A percentile compares a stretch with the other conserved stretches of the same genome.
These are phyloP conservation scores for Psilocybe azurescens DNA, from an alignment of 768 basidiomycete species.

Conservation along the genomic window DNA sequence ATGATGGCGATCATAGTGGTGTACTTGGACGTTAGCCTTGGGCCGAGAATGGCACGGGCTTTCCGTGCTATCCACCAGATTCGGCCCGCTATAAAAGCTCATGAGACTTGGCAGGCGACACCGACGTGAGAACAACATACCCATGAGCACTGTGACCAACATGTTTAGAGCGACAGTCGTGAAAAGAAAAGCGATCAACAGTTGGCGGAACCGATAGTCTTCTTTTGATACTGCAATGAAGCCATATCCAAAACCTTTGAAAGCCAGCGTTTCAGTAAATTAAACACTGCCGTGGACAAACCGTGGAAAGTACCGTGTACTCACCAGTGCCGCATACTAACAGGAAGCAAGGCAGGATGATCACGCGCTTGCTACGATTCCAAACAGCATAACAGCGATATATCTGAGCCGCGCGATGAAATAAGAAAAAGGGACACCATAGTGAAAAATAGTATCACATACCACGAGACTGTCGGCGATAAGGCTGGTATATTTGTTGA, in stretches of 20 bases:
- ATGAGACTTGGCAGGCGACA: slow-evolving; percentile 9
- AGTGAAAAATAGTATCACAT: slow-evolving; percentile 10
- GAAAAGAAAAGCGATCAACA: slow-evolving; percentile 34
- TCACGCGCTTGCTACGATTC: slow-evolving; percentile 34
- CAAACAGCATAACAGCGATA: slow-evolving; percentile 38
- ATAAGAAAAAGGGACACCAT: neutral
- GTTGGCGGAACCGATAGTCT: slow-evolving; percentile 32
- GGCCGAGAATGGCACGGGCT: slow-evolving; percentile 27
- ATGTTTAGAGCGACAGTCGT: slow-evolving; percentile 34
- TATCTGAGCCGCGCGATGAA: slow-evolving; percentile 24
- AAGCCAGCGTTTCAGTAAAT: slow-evolving; percentile 1
- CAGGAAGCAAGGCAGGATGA: slow-evolving; percentile 30
- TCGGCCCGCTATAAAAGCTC: slow-evolving; percentile 28
- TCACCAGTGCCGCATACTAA: slow-evolving; percentile 32
- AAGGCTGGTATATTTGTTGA: slow-evolving; percentile 22
- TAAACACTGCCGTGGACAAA: slow-evolving; percentile 2
- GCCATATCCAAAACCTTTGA: slow-evolving; percentile 30
- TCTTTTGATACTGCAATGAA: slow-evolving; percentile 32
- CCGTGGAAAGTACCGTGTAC: slow-evolving; percentile 5
- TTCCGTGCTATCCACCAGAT: slow-evolving; percentile 38
- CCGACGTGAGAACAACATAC: slow-evolving; percentile 25
- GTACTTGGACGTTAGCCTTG: slow-evolving; percentile 28
- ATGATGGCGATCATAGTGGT: slow-evolving; percentile 33
- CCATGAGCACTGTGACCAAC: slow-evolving; percentile 35
- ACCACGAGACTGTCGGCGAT: slow-evolving; percentile 36